Conservation (phyloP, 495 filamentous ascomycete species). For the Lichina pygmaea region DNA sequence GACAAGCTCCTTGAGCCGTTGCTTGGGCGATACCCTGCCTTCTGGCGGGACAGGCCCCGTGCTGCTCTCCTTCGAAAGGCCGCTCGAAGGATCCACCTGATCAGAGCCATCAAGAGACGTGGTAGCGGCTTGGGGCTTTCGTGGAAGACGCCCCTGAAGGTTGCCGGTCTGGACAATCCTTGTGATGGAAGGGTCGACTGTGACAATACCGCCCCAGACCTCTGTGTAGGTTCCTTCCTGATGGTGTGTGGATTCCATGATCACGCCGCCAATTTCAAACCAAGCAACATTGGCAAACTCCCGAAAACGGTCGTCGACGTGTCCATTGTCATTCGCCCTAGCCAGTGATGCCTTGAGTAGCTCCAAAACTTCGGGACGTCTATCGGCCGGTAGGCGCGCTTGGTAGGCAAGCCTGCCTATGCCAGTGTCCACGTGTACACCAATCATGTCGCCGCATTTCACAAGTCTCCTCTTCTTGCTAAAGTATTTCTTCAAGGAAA, state of each 20-base stretch:
- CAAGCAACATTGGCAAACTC: conserved; percentile 30
- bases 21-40: background rate
- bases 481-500: conserved; percentile 66
- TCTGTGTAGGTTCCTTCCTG: conserved; percentile 9
- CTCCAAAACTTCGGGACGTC: conserved; percentile 35
- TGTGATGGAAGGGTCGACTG: conserved; percentile 58
- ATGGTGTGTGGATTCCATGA: background rate
- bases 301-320: background rate
- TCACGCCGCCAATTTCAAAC: conserved; percentile 49
- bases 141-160: background rate
- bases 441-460: conserved; percentile 64
- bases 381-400: conserved; percentile 23
- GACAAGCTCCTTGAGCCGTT: conserved; percentile 47
- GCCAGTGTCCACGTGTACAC: conserved; percentile 58
- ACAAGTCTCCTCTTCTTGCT: conserved; percentile 50
- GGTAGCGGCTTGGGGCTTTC: background rate
- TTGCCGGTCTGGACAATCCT: conserved; percentile 73
- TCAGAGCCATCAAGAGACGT: background rate
- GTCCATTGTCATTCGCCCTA: conserved; percentile 5
- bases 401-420: conserved; percentile 53
- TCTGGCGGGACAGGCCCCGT: background rate
- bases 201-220: conserved; percentile 57
- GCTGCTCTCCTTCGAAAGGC: background rate
- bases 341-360: conserved; percentile 19
- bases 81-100: background rate